Conservation (phyloP, 148 eudicot species). For the Spergularia marina region DNA sequence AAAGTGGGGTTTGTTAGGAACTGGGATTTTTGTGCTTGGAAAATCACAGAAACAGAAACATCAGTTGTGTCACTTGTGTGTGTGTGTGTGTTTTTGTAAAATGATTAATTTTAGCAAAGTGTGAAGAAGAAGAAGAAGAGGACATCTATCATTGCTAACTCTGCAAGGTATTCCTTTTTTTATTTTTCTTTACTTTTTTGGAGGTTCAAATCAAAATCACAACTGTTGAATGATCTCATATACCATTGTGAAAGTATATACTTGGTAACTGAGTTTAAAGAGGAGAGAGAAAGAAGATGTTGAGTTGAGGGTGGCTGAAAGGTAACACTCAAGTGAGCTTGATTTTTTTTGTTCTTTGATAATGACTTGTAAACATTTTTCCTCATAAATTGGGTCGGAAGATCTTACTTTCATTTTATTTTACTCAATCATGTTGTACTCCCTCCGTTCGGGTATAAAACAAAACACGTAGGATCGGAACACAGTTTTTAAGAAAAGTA, state of each 20-base stretch:
- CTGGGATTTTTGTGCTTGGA: slow-evolving; percentile 13
- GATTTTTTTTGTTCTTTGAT: background rate
- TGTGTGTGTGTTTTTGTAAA: background rate
- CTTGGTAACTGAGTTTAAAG: background rate
- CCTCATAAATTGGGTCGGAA: slow-evolving; percentile 24
- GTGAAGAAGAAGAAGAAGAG: background rate
- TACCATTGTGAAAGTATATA: background rate
- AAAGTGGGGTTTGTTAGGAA: slow-evolving; percentile 8
- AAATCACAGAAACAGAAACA: background rate
- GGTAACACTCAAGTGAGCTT: slow-evolving; percentile 18
- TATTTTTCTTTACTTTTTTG: slow-evolving; percentile 4
- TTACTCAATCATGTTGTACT: too few species aligned
- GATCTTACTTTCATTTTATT: background rate
- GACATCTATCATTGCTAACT: slow-evolving; percentile 38
- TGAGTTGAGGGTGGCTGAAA: background rate
- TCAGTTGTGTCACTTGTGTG: background rate
- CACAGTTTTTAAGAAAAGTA: too few species aligned
- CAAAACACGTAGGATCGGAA: too few species aligned
- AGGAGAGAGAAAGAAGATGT: background rate
- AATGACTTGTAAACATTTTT: slow-evolving; percentile 8
- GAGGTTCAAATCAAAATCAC: slow-evolving; percentile 8
- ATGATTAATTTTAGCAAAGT: background rate
- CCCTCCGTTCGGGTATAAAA: too few species aligned
- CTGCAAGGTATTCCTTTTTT: slow-evolving; percentile 32
- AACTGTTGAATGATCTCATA: too few species aligned